Percentiles rank a stretch among this genome's conserved stretches.
Evolutionary conservation across 805 yeast species (phyloP).

Genomic region (Lipomyces lipofer): DNA sequence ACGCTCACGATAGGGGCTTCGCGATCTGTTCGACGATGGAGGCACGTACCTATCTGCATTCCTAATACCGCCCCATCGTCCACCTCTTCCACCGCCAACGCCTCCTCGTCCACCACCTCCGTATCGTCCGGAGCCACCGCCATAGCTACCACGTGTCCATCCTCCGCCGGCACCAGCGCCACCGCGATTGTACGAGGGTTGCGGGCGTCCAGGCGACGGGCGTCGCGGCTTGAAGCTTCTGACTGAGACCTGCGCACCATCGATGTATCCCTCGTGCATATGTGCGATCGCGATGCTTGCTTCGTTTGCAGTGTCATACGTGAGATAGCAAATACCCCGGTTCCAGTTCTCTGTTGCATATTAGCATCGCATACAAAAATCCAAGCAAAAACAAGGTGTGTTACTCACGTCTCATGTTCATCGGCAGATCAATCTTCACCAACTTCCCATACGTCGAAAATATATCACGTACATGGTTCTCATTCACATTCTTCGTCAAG

Average conservation of each 20-base stretch:
- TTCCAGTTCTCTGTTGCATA: background rate
- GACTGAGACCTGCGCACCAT: slow-evolving; percentile 21
- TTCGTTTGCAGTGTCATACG: slow-evolving; percentile 17
- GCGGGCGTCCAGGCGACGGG: too few species aligned
- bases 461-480: slow-evolving; percentile 27
- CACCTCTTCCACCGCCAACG: slow-evolving; percentile 5
- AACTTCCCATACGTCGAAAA: slow-evolving; percentile 26
- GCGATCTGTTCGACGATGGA: too few species aligned
- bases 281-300: slow-evolving; percentile 29
- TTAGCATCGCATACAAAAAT: background rate
- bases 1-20: too few species aligned
- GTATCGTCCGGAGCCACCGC: too few species aligned
- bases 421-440: slow-evolving; percentile 12
- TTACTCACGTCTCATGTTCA: slow-evolving; percentile 2
- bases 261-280: slow-evolving; percentile 29
- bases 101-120: slow-evolving; percentile 13
- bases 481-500: slow-evolving; percentile 21
- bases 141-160: slow-evolving; percentile 6
- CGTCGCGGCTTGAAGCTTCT: slow-evolving; percentile 14
- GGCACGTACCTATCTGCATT: slow-evolving; percentile 21
- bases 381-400: background rate
- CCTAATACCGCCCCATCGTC: slow-evolving; percentile 4
- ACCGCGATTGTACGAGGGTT: slow-evolving; percentile 1
- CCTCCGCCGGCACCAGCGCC: slow-evolving; percentile 7
- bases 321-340: slow-evolving; percentile 18